These are phyloP conservation scores for Ceratobasidium sp. DNA, from an alignment of 1,284 basidiomycete species.

Conservation along the genomic window DNA sequence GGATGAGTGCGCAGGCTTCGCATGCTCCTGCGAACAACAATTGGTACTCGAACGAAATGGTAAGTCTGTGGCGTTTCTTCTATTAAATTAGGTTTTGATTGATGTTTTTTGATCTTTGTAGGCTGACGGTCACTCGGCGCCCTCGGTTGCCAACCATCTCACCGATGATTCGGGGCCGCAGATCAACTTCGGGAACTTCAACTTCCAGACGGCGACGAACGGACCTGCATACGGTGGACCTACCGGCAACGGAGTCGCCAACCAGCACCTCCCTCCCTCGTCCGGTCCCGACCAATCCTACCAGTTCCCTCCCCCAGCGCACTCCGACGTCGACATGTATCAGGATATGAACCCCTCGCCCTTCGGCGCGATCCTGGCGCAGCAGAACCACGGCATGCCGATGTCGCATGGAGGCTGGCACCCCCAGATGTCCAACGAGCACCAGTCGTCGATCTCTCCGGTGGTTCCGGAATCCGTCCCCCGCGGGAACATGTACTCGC, in stretches of 20 bases:
- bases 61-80: background rate
- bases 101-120: background rate
- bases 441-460: conserved; percentile 20
- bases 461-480: background rate
- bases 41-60: conserved; percentile 43
- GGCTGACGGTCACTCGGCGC: conserved; percentile 2
- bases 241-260: background rate
- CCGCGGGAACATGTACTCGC: background rate
- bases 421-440: background rate
- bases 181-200: conserved; percentile 43
- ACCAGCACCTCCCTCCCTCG: conserved; percentile 9
- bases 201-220: conserved; percentile 38
- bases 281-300: conserved; percentile 31
- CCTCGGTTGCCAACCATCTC: conserved; percentile 12
- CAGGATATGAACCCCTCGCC: conserved; percentile 34
- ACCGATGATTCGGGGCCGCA: conserved; percentile 19
- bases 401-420: conserved; percentile 19
- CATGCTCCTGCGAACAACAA: background rate
- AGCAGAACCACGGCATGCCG: conserved; percentile 13
- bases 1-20: conserved; percentile 40
- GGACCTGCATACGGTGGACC: conserved; percentile 3
- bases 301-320: conserved; percentile 39
- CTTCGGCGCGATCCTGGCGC: conserved; percentile 37
- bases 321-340: conserved; percentile 35
- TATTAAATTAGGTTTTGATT: background rate